Percentiles rank a stretch among this genome's conserved stretches.
Conservation (phyloP, 345 rosid genomes). For the Pugionium cornutum region DNA sequence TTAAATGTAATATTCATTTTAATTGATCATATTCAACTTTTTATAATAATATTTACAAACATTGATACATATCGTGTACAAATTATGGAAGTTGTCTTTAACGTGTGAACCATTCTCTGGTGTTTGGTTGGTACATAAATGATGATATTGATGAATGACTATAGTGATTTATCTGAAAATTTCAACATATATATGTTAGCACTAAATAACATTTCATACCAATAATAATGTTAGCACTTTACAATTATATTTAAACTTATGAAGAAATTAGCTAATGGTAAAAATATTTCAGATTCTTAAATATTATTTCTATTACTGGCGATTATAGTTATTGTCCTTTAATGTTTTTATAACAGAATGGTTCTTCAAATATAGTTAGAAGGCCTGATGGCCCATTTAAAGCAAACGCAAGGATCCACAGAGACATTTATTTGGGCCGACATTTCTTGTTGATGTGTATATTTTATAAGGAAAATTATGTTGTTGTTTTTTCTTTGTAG, state of each 20-base stretch:
- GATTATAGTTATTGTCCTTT: background rate
- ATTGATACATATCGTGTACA: slow-evolving; percentile 1
- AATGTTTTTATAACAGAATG: background rate
- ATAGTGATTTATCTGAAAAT: background rate
- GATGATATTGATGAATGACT: background rate
- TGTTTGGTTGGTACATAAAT: background rate
- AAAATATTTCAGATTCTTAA: background rate
- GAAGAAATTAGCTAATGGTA: background rate
- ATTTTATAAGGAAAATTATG: background rate
- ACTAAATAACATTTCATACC: too few species aligned
- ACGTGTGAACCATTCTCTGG: slow-evolving; percentile 9
- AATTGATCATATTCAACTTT: too few species aligned
- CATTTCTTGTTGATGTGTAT: background rate
- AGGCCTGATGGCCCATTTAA: slow-evolving; percentile 38
- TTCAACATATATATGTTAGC: background rate
- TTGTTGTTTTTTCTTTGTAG: background rate
- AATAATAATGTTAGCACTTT: background rate
- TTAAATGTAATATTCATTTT: too few species aligned
- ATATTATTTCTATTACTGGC: too few species aligned
- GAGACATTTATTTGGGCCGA: slow-evolving; percentile 28
- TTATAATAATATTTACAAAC: too few species aligned
- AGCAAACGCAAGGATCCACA: slow-evolving; percentile 7
- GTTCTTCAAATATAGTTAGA: slow-evolving; percentile 2
- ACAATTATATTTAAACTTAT: too few species aligned
- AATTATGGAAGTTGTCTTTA: slow-evolving; percentile 12